Base-by-base conservation (phyloP, 352 stramenopile genomes). In the Sclerospora graminicola region DNA sequence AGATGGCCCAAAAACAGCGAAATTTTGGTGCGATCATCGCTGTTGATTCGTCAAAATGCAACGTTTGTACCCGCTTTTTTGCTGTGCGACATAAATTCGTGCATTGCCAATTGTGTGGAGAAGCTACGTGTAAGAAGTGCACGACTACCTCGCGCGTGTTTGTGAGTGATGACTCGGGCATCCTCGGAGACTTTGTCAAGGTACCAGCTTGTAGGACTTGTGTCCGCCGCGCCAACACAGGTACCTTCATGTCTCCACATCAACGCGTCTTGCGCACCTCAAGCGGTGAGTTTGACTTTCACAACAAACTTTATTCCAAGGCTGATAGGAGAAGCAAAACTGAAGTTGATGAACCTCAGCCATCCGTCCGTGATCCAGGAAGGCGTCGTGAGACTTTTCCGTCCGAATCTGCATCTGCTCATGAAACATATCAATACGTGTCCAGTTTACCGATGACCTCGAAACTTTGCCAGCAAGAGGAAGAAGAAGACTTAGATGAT, bases 71-170 rank as follows among this genome's bases (percentile, higher is more conserved):
- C 18, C 56, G 69, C 23, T 66, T 53, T 28, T 42, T 51, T 1
- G 47, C 57, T 16, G 28, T 8, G 28, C 67, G 60, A 31, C 52
- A 54, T 14, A 69, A 65, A 33, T 52, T 74, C 20, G 56, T 66
- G 39, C 65, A 62, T 11, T 82, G 69, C 38, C 36, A 49, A 14
- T 48, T 78, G 29, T 84, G 72, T 32, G 67, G 66, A 7, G 39
- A 76, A 10, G 40, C 60, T 9, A 54, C 69, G 26, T 84, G 72
- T 38, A 54, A 63, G 28, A 68, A 67, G 11, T 84, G 72, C 46
- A 57, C 62, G 0, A 41, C 24, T 2, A 44, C 52, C 34, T 78
- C 74, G 54, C 51, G 51, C 27, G 58, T 84, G 28, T 84, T 80
- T 29, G 41, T 75, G 21, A 51, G 48, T 23, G 63, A 74, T 41